Evolutionary conservation across 148 eudicot species (phyloP).

Genomic region (Vaccinium corymbosum): DNA sequence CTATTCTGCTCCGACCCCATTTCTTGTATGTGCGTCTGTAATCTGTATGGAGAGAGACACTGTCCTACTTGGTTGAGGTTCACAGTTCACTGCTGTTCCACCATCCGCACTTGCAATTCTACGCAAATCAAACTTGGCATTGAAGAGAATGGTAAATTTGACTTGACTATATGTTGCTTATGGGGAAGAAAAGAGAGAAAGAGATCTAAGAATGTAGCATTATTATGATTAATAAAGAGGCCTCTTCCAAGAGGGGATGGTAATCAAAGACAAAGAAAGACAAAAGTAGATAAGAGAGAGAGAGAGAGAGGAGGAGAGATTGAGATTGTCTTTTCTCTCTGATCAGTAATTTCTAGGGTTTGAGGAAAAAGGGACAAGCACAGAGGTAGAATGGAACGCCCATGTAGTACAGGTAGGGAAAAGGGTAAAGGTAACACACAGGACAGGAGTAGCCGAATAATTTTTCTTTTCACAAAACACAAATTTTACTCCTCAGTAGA

Average conservation of each 20-base stretch:
- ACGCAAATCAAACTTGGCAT: not conserved
- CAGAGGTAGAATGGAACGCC: not conserved
- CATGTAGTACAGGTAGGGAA: not conserved
- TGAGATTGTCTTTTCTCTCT: not conserved
- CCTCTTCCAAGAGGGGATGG: not conserved
- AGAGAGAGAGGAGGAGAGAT: slow-evolving; percentile 5
- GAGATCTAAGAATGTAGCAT: not conserved
- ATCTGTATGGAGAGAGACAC: not conserved
- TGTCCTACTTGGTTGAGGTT: not conserved
- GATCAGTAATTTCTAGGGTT: slow-evolving; percentile 4
- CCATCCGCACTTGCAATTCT: slow-evolving; percentile 5
- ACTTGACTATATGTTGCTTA: slow-evolving; percentile 5
- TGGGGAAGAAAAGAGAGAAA: not conserved
- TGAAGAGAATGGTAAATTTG: not conserved
- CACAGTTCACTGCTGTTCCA: slow-evolving; percentile 5
- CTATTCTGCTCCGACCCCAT: slow-evolving; percentile 75
- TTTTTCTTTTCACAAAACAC: too few relatives aligned
- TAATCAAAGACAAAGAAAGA: slow-evolving; percentile 3
- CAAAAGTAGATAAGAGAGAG: not conserved
- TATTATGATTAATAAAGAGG: not conserved
- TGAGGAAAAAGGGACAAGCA: not conserved
- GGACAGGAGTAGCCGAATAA: not conserved
- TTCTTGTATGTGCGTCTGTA: not conserved
- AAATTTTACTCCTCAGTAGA: too few relatives aligned
- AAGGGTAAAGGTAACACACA: not conserved